Evolutionary conservation across 176 grass and related monocot species (phyloP).

Genomic region (Eleusine indica): DNA sequence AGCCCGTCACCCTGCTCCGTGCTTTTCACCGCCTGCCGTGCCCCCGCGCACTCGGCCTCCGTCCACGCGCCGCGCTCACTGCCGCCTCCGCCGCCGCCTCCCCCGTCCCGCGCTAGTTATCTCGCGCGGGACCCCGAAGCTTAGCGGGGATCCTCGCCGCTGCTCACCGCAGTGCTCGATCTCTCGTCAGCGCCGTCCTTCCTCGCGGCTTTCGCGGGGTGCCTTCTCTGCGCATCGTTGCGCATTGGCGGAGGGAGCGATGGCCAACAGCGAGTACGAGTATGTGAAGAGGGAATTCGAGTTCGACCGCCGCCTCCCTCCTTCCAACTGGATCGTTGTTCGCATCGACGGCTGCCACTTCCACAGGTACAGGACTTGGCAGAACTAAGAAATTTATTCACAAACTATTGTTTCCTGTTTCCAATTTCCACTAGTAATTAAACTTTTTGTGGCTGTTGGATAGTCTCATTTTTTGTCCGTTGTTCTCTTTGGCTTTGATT

Average conservation of each 20-base stretch:
- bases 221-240: not conserved
- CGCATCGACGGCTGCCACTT: conserved; percentile 89
- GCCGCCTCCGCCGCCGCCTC: not conserved
- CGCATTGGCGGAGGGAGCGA: not conserved
- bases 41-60: not conserved
- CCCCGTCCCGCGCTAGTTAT: not conserved
- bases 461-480: not conserved
- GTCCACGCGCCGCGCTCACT: not conserved
- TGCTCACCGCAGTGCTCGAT: not conserved
- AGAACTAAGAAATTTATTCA: not conserved
- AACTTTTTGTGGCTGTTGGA: not conserved
- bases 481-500: not conserved
- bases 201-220: not conserved
- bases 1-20: not conserved
- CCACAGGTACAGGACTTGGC: conserved; percentile 49
- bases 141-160: too few species aligned
- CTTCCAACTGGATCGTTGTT: conserved; percentile 79
- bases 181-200: not conserved
- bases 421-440: not conserved
- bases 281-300: conserved; percentile 84
- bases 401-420: not conserved
- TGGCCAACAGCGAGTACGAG: conserved; percentile 86
- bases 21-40: not conserved
- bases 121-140: too few species aligned
- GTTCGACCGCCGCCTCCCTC: conserved; percentile 58